phyloP scores from a whole-genome alignment of 768 basidiomycete species.

The Suillus ampliporus region DNA sequence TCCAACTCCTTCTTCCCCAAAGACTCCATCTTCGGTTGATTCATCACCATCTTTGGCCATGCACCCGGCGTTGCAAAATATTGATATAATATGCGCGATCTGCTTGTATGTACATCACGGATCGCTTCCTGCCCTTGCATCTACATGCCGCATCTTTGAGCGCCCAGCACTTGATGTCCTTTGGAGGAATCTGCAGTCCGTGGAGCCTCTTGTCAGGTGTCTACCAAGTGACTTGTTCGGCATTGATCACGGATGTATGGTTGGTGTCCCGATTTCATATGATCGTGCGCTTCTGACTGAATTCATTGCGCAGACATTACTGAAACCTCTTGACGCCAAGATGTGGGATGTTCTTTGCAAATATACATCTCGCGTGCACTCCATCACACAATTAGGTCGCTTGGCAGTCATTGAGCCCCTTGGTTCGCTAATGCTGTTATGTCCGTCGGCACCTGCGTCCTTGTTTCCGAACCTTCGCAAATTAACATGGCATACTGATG shows the following conservation, averaged over 20 bases:
- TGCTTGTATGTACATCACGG: not conserved
- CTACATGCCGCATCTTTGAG: conserved; percentile 6
- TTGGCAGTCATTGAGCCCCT: not conserved
- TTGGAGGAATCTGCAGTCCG: conserved; percentile 1
- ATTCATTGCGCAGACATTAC: not conserved
- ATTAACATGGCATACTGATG: conserved; percentile 27
- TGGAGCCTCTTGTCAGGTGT: conserved; percentile 11
- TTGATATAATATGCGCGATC: not conserved
- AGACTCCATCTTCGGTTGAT: not conserved
- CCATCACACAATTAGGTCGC: conserved; percentile 13
- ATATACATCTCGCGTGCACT: conserved; percentile 22
- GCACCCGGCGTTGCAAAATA: not conserved
- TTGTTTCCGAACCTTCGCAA: conserved; percentile 29
- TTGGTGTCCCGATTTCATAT: not conserved
- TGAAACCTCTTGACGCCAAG: not conserved
- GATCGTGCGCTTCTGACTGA: not conserved
- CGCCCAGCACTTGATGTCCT: conserved; percentile 12
- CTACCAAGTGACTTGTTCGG: conserved; percentile 12
- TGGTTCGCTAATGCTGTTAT: conserved; percentile 20
- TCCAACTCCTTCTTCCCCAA: not conserved
- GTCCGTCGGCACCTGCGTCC: conserved; percentile 16
- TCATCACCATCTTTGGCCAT: not conserved
- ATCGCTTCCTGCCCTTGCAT: conserved; percentile 4
- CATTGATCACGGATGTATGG: not conserved
- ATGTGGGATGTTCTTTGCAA: conserved; percentile 25